Evolutionary conservation across 2,329 filamentous ascomycete genomes (phyloP).

Genomic region (Cercospora brassicicola): DNA sequence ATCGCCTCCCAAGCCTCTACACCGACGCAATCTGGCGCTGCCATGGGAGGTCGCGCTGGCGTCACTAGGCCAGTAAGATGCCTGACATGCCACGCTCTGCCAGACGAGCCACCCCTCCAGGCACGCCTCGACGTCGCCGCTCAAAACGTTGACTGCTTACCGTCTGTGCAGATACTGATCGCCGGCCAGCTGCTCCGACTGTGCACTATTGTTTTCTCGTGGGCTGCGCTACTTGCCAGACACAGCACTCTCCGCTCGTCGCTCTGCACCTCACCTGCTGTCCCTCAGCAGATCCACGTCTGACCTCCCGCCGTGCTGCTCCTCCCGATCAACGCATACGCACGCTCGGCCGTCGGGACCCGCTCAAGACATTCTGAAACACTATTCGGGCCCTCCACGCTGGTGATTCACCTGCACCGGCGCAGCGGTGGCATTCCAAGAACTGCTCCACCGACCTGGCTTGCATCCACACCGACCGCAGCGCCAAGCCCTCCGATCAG

Average conservation of each 20-base stretch:
- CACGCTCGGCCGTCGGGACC: conserved; percentile 18
- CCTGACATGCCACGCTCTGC: conserved; percentile 24
- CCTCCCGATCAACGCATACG: conserved; percentile 14
- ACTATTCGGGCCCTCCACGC: conserved; percentile 20
- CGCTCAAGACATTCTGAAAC: conserved; percentile 28
- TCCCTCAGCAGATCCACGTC: conserved; percentile 8
- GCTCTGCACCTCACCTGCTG: conserved; percentile 1
- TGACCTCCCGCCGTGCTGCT: conserved; percentile 7
- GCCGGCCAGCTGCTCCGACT: conserved; percentile 21
- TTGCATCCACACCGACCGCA: conserved; percentile 30
- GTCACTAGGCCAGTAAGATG: conserved; percentile 35
- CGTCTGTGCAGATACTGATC: conserved; percentile 27
- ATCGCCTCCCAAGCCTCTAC: conserved; percentile 29
- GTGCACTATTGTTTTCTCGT: conserved; percentile 15
- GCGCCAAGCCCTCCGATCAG: conserved; percentile 28
- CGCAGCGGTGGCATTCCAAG: conserved; percentile 33
- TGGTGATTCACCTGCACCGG: conserved; percentile 34
- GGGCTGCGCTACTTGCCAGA: conserved; percentile 15
- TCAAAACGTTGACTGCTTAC: conserved; percentile 14
- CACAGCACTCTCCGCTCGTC: conserved; percentile 1
- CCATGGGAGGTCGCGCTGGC: conserved; percentile 34
- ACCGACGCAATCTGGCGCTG: conserved; percentile 38
- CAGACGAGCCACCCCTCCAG: conserved; percentile 16
- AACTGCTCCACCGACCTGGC: conserved; percentile 35
- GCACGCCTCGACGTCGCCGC: conserved; percentile 10